Evolutionary conservation across 192 early-diverging fungal genomes (phyloP), one percentile per base, ranked within the genome.

Genomic region (Podila clonocystis): DNA sequence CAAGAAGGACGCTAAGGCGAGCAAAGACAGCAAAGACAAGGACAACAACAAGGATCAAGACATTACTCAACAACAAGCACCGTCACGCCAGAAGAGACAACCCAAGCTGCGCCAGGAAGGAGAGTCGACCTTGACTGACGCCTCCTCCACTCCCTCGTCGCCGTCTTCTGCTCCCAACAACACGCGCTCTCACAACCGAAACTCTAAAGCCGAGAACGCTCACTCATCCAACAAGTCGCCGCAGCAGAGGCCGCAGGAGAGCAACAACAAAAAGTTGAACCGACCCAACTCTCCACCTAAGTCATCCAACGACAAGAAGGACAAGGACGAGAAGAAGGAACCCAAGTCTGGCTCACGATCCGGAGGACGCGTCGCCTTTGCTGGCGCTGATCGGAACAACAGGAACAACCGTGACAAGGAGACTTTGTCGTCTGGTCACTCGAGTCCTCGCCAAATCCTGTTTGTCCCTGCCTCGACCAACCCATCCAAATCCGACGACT

Each of bases 391-490:
- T 0, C 41, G 41, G 13, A 45, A 45, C 41, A 45, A 45, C 41
- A 15, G 41, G 15, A 45, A 17, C 15, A 15, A 3, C 13, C 41
- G 41, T 17, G 41, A 45, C 15, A 36, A 36, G 9, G 34, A 36
- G 34, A 45, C 41, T 12, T 4, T 28, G 58, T 20, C 22, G 20
- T 30, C 50, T 30, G 22, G 50, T 26, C 65, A 26, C 29, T 63
- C 33, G n/a, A 64, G 36, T 26, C 63, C 45, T 19, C 61, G 73
- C 1, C 49, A 52, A 30, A 67, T 74, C 33, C 49, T 59, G 26
- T 75, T 75, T 48, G 73, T 75, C 12, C 73, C 73, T 49, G 73
- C 73, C 5, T 75, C 73, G 12, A 62, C 50, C 33, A 75, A 75
- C 22, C 9, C 61, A 28, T 60, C 63, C 61, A 75, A 68, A 6